Evolutionary conservation across 345 rosid genomes (phyloP), one percentile per base, ranked within the genome.

Genomic region (Geranium rotundifolium): DNA sequence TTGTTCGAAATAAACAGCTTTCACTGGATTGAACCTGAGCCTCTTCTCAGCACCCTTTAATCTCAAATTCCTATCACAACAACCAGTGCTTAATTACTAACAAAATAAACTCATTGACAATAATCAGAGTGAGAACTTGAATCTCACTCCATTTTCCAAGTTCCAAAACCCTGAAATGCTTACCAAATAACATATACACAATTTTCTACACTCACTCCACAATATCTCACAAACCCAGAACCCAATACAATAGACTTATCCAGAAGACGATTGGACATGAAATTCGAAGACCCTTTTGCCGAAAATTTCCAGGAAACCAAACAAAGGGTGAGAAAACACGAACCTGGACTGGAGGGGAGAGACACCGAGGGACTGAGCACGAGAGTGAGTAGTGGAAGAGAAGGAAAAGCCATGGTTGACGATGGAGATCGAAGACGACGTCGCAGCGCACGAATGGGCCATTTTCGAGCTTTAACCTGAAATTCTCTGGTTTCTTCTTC

Each of bases 1-100:
- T 16, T 56, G 55, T 13, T 67, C 65, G 3, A 23, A 37, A 17
- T 56, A 27, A 3, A 12, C 39, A 0, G 71, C 71, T 56, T 67
- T 61, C 61, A 61, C 57, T 39, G 19, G 12, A 41, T 13, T n/a
- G 13, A 4, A 37, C 20, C 18, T 27, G 17, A 18, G 62, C 57
- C 49, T 61, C 46, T 54, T 67, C 41, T 19, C 57, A 55, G 39
- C 41, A 39, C 60, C 52, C 52, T 46, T 46, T 6, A 8, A 60
- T 30, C 19, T 61, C 15, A 54, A 29, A 34, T 57, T 61, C 65
- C 71, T 67, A 41, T 30, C 15, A 60, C 3, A 29, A 8, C 8
- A 0, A 4, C 19, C 57, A n/a, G 10, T 29, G 7, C 19, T 63
- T 63, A 7, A 31, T 57, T 64, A 29, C 60, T n/a, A 65, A 19